Base-by-base conservation (phyloP, 1,284 basidiomycete species). In the Sparassis latifolia region DNA sequence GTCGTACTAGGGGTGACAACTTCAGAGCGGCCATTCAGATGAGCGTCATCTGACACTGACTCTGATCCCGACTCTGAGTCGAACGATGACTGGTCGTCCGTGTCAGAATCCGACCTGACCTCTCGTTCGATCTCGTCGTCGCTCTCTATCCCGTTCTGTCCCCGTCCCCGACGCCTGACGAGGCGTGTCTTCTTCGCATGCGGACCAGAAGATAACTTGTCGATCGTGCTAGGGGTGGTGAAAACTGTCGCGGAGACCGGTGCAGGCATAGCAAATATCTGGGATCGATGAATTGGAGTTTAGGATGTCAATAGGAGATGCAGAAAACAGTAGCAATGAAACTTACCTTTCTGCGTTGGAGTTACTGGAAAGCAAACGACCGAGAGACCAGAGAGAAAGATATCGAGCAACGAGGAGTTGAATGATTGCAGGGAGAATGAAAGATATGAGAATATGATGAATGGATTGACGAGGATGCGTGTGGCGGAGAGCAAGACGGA, bases 91-190 rank as follows among this genome's bases (percentile, higher is more conserved):
- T 69, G 67, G 60, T 74, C 75, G 55, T 83, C 84, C n/a, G 66
- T 64, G 47, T 79, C 72, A 9, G 84, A 82, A 64, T 87, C 85
- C 33, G 84, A 80, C 57, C 71, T 78, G 7, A 71, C 73, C 66
- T 84, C 84, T 52, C 86, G 74, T 68, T 78, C 79, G 52, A 89
- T 74, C 66, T 88, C 86, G 29, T 89, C 86, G 57, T 88, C 86
- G 56, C 84, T 88, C 49, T 79, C 80, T 33, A 80, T 69, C 32
- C 69, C 76, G 52, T 71, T 70, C 57, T 71, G 74, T 4, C 70
- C 81, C 58, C 82, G 75, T 42, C 82, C 83, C 59, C 85, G 66
- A 52, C 76, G 68, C 55, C 68, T 68, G 42, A 69, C 65, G 31
- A 65, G 54, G 47, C 76, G 68, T 30, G 69, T 66, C 58, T 73